Conservation (phyloP, 169 alveolate species). For the Theileria parva region DNA sequence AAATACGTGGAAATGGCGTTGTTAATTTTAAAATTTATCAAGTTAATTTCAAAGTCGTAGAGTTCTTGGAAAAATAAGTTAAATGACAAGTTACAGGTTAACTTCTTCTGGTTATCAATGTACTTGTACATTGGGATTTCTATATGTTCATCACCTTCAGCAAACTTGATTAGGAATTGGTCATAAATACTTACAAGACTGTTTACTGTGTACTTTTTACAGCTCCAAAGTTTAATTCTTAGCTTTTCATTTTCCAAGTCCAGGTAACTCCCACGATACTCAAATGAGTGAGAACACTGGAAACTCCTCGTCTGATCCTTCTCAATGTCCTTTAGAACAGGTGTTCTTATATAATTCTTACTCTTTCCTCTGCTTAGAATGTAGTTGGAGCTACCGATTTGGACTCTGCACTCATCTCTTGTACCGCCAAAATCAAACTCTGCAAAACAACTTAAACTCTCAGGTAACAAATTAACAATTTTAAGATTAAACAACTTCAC, state of each 20-base stretch:
- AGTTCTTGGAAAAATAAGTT: constrained; percentile 75
- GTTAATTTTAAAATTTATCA: constrained; percentile 65
- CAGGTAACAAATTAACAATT: constrained; percentile 65
- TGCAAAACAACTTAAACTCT: constrained; percentile 70
- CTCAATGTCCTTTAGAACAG: constrained; percentile 74
- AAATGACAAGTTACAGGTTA: constrained; percentile 70
- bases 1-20: constrained; percentile 60
- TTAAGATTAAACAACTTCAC: constrained; percentile 70
- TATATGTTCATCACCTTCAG: constrained; percentile 69
- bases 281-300: constrained; percentile 77
- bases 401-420: constrained; percentile 75
- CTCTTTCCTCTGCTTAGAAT: constrained; percentile 76
- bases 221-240: constrained; percentile 80
- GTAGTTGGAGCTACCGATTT: constrained; percentile 68
- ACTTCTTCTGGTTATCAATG: constrained; percentile 60
- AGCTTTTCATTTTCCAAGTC: constrained; percentile 82
- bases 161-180: constrained; percentile 71
- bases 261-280: constrained; percentile 80
- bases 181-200: constrained; percentile 80
- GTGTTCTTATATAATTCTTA: constrained; percentile 78
- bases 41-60: constrained; percentile 74
- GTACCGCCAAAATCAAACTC: constrained; percentile 78
- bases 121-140: constrained; percentile 73
- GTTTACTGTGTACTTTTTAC: constrained; percentile 73
- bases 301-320: constrained; percentile 74